Conservation (phyloP, 768 basidiomycete species). For the Dacryopinax primogenitus region DNA sequence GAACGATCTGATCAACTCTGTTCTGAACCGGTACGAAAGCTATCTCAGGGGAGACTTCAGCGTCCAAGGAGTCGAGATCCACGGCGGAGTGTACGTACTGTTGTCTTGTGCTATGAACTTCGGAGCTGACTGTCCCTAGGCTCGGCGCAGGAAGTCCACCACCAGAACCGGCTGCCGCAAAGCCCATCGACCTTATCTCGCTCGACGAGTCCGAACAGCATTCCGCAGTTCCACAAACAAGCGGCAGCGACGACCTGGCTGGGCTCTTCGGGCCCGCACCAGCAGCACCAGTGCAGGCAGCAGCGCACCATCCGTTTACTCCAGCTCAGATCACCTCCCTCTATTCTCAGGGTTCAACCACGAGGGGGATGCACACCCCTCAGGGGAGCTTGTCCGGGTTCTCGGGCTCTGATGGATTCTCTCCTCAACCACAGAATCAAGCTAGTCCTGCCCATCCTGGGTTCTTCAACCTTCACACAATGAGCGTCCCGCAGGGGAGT, state of each 20-base stretch:
- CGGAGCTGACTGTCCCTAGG: not conserved
- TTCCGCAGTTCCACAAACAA: slow-evolving; percentile 16
- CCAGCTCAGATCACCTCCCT: not conserved
- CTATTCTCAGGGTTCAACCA: not conserved
- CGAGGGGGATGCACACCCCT: not conserved
- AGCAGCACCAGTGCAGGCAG: slow-evolving; percentile 3
- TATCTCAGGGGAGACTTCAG: slow-evolving; percentile 85
- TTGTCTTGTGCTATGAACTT: slow-evolving; percentile 14
- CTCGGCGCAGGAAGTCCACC: slow-evolving; percentile 12
- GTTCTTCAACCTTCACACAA: slow-evolving; percentile 8
- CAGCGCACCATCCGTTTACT: not conserved
- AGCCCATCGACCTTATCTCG: slow-evolving; percentile 70
- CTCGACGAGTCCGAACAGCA: slow-evolving; percentile 19
- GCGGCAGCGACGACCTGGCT: slow-evolving; percentile 43
- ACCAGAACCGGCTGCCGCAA: slow-evolving; percentile 21
- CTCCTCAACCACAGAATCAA: not conserved
- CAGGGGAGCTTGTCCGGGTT: not conserved
- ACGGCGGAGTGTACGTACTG: slow-evolving; percentile 31
- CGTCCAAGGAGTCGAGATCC: slow-evolving; percentile 14
- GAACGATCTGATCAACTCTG: slow-evolving; percentile 95
- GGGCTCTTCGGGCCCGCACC: slow-evolving; percentile 38
- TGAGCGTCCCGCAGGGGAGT: not conserved
- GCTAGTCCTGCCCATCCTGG: not conserved
- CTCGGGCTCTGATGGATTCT: not conserved
- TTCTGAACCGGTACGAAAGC: slow-evolving; percentile 77